phyloP scores from a whole-genome alignment of 805 yeast species.

The Candida awuae region DNA sequence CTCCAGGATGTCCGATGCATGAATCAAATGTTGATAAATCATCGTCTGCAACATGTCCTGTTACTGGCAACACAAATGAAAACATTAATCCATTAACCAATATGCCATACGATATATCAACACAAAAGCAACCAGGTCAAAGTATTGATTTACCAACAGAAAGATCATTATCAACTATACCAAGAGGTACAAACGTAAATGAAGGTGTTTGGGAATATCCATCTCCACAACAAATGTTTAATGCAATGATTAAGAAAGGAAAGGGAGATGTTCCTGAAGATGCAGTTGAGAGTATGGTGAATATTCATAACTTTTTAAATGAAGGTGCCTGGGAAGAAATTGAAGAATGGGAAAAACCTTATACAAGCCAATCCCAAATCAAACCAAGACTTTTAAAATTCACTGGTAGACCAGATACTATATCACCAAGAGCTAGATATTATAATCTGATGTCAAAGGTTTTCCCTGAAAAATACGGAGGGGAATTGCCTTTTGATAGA shows the following conservation, averaged over 20 bases:
- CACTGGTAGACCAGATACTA: slow-evolving; percentile 85
- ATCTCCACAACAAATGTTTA: slow-evolving; percentile 97
- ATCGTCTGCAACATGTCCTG: slow-evolving; percentile 23
- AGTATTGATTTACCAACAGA: slow-evolving; percentile 69
- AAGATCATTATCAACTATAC: slow-evolving; percentile 77
- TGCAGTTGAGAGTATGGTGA: slow-evolving; percentile 95
- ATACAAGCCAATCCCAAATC: slow-evolving; percentile 44
- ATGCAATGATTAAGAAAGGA: slow-evolving; percentile 94
- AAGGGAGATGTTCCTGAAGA: slow-evolving; percentile 89
- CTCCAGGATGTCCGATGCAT: slow-evolving; percentile 10
- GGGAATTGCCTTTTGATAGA: slow-evolving; percentile 91
- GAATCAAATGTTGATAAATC: neutral
- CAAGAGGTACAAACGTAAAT: slow-evolving; percentile 58
- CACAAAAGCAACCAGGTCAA: slow-evolving; percentile 72
- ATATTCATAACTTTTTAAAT: slow-evolving; percentile 89
- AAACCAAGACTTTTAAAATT: slow-evolving; percentile 77
- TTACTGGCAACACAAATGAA: slow-evolving; percentile 25
- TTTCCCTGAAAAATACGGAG: slow-evolving; percentile 65
- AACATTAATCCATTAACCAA: slow-evolving; percentile 76
- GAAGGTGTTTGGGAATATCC: slow-evolving; percentile 97
- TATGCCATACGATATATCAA: slow-evolving; percentile 72
- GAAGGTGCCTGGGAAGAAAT: slow-evolving; percentile 98
- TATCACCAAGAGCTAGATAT: slow-evolving; percentile 77
- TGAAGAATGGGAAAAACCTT: slow-evolving; percentile 78
- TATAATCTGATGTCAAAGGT: slow-evolving; percentile 56